Conservation (phyloP, 106 monocot species). For the Acorus calamus region DNA sequence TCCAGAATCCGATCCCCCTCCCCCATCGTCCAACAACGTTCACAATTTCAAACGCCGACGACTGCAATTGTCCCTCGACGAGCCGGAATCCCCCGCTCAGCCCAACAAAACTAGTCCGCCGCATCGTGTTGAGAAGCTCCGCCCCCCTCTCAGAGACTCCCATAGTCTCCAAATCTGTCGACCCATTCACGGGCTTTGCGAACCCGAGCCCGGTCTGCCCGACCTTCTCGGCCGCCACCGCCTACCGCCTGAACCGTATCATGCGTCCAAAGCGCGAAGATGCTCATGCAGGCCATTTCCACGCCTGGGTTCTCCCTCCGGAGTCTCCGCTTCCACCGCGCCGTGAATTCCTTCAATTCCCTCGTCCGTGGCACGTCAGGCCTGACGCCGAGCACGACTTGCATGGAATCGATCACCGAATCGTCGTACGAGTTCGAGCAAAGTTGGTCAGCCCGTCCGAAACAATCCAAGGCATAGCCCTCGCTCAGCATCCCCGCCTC, state of each 20-base stretch:
- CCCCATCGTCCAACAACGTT: slow-evolving; percentile 23
- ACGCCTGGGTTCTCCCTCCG: slow-evolving; percentile 14
- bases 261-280: slow-evolving; percentile 37
- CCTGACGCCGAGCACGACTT: slow-evolving; percentile 43
- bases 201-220: background rate
- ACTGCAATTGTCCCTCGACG: slow-evolving; percentile 29
- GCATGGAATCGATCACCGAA: slow-evolving; percentile 13
- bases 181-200: background rate
- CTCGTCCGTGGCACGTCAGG: slow-evolving; percentile 16
- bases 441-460: slow-evolving; percentile 31
- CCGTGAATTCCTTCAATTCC: slow-evolving; percentile 11
- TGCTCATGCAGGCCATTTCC: slow-evolving; percentile 1
- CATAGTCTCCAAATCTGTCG: slow-evolving; percentile 22
- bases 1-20: slow-evolving; percentile 54
- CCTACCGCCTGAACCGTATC: slow-evolving; percentile 38
- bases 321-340: slow-evolving; percentile 36
- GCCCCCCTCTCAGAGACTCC: slow-evolving; percentile 25
- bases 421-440: slow-evolving; percentile 12
- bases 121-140: slow-evolving; percentile 14
- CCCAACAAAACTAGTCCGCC: slow-evolving; percentile 29
- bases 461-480: slow-evolving; percentile 59
- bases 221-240: slow-evolving; percentile 24
- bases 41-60: slow-evolving; percentile 43
- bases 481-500: slow-evolving; percentile 36
- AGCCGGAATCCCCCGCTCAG: slow-evolving; percentile 49